Conservation (phyloP, 495 filamentous ascomycete genomes). For the Entonaema liquescens region DNA sequence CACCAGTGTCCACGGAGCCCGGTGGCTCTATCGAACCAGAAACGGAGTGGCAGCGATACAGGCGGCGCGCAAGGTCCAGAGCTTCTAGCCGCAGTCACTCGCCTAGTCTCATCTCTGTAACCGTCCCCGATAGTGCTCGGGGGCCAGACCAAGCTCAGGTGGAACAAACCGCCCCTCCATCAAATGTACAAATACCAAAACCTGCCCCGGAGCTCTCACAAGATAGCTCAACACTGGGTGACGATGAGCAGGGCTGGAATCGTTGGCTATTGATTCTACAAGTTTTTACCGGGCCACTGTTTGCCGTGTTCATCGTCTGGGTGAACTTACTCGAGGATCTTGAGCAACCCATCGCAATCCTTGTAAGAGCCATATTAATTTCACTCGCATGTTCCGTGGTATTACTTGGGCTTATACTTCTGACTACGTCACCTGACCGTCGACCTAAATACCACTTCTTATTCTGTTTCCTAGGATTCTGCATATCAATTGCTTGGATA, state of each 20-base stretch:
- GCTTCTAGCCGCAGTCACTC: constrained; percentile 44
- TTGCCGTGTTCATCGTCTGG: constrained; percentile 80
- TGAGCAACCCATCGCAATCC: constrained; percentile 43
- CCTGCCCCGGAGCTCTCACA: constrained; percentile 35
- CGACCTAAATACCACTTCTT: constrained; percentile 74
- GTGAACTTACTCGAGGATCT: constrained; percentile 68
- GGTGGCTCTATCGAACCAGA: constrained; percentile 45
- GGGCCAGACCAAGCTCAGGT: constrained; percentile 18
- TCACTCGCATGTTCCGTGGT: constrained; percentile 75
- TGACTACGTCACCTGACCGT: constrained; percentile 65
- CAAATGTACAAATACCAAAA: constrained; percentile 35
- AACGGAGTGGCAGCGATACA: constrained; percentile 63
- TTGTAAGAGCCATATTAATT: constrained; percentile 72
- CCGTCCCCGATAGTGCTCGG: constrained; percentile 2
- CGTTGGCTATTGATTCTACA: constrained; percentile 89
- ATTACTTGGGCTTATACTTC: constrained; percentile 67
- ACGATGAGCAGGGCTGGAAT: constrained; percentile 71
- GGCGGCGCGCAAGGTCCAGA: constrained; percentile 54
- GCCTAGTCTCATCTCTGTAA: constrained; percentile 30
- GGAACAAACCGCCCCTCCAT: not conserved
- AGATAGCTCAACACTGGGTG: constrained; percentile 37
- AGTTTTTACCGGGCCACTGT: constrained; percentile 86
- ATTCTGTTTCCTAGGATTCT: constrained; percentile 89
- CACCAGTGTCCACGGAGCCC: constrained; percentile 46
- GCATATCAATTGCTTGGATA: constrained; percentile 93